phyloP scores from a whole-genome alignment of 768 basidiomycete genomes.

The Lentinula detonsa region DNA sequence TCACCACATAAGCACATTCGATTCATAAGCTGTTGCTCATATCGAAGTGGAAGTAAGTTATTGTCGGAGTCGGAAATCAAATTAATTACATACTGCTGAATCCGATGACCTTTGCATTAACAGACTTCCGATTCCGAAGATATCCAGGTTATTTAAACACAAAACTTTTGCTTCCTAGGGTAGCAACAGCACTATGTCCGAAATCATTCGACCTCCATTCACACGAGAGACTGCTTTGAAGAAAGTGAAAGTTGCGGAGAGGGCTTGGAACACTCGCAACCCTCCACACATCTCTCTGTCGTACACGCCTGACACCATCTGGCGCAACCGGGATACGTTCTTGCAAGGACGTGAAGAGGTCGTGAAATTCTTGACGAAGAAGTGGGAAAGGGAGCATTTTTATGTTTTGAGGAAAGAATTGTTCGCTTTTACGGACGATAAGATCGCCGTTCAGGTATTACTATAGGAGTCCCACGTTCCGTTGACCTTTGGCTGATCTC shows the following conservation, averaged over 20 bases:
- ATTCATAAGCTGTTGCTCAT: too few species aligned
- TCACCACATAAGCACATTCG: too few species aligned
- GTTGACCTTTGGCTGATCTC: not conserved
- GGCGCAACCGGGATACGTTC: conserved; percentile 53
- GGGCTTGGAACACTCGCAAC: conserved; percentile 41
- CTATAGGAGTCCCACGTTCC: conserved; percentile 9
- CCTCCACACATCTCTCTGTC: conserved; percentile 33
- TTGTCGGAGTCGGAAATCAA: not conserved
- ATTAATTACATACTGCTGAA: not conserved
- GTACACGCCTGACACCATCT: conserved; percentile 47
- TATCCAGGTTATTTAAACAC: not conserved
- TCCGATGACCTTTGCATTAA: not conserved
- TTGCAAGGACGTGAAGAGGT: conserved; percentile 36
- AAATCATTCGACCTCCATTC: conserved; percentile 12
- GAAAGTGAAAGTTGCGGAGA: conserved; percentile 48
- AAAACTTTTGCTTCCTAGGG: not conserved
- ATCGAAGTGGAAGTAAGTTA: not conserved
- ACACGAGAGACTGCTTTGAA: conserved; percentile 23
- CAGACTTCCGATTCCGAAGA: not conserved
- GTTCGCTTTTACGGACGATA: conserved; percentile 47
- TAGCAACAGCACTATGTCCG: not conserved
- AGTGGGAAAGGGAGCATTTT: conserved; percentile 46
- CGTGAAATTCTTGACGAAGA: conserved; percentile 38
- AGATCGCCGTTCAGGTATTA: conserved; percentile 44
- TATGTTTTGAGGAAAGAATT: conserved; percentile 50